phyloP scores from a whole-genome alignment of 768 basidiomycete genomes.

The Hypsizygus marmoreus region DNA sequence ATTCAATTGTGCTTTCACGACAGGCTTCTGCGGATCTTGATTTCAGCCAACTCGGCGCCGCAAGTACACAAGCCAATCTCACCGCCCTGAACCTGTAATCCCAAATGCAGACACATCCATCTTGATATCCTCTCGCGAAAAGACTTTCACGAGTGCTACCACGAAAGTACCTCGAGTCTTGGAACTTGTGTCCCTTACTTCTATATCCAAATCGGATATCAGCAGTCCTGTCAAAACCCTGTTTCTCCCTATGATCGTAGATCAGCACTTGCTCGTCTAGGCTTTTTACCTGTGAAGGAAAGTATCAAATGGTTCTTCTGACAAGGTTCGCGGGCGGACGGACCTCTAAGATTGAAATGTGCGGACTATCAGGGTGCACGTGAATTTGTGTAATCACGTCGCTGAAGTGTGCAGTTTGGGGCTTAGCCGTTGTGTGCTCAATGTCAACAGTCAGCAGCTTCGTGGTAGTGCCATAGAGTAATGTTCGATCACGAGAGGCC shows the following conservation, averaged over 20 bases:
- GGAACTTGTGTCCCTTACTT: slow-evolving; percentile 23
- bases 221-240: slow-evolving; percentile 39
- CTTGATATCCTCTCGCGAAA: slow-evolving; percentile 48
- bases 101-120: slow-evolving; percentile 47
- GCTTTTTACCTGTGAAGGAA: slow-evolving; percentile 42
- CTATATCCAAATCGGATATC: slow-evolving; percentile 47
- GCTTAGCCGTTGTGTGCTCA: slow-evolving; percentile 29
- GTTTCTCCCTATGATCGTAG: slow-evolving; percentile 44
- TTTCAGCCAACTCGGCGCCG: too few species aligned
- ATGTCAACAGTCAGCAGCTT: slow-evolving; percentile 40
- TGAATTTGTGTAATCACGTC: slow-evolving; percentile 47
- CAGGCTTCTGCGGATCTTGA: slow-evolving; percentile 32
- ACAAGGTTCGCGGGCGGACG: slow-evolving; percentile 21
- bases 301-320: background rate
- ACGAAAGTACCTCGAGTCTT: slow-evolving; percentile 35
- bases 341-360: slow-evolving; percentile 50
- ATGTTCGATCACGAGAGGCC: slow-evolving; percentile 34
- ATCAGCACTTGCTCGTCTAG: slow-evolving; percentile 50
- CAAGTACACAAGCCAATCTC: too few species aligned
- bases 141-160: slow-evolving; percentile 42
- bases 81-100: slow-evolving; percentile 38
- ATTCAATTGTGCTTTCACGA: slow-evolving; percentile 31
- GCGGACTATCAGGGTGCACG: slow-evolving; percentile 42
- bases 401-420: slow-evolving; percentile 33
- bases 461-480: slow-evolving; percentile 37